Evolutionary conservation across 805 yeast species (phyloP).

Genomic region (Wickerhamomyces pijperi): DNA sequence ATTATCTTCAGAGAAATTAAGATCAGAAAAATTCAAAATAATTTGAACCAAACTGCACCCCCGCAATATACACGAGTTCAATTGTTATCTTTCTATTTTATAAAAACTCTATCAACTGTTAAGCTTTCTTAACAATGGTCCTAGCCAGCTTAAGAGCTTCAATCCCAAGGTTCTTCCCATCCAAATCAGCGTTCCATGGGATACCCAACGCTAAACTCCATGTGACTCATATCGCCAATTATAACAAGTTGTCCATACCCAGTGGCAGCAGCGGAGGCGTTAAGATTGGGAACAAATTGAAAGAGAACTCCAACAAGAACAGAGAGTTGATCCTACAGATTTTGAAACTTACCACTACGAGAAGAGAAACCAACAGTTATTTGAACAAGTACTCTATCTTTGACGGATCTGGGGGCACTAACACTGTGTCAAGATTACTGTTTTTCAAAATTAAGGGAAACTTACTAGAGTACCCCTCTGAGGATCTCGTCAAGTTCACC

Average conservation of each 20-base stretch:
- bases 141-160: neutral
- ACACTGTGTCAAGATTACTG: constrained; percentile 17
- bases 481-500: constrained; percentile 8
- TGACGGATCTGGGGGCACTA: constrained; percentile 18
- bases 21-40: too few species aligned
- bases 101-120: too few species aligned
- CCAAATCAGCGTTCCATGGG: neutral
- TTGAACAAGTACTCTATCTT: constrained; percentile 51
- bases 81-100: too few species aligned
- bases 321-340: constrained; percentile 74
- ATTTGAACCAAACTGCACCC: too few species aligned
- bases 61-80: too few species aligned
- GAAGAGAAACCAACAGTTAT: constrained; percentile 81
- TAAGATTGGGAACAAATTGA: constrained; percentile 4
- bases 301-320: constrained; percentile 29
- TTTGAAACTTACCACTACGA: constrained; percentile 82
- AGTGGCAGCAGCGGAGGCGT: neutral
- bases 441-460: constrained; percentile 20
- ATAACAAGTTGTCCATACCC: neutral
- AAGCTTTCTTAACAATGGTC: too few species aligned
- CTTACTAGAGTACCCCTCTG: constrained; percentile 6
- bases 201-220: neutral
- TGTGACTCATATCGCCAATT: neutral
- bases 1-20: too few species aligned
- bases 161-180: neutral